Conservation (phyloP, 306 rosid genomes). For the Geum urbanum region DNA sequence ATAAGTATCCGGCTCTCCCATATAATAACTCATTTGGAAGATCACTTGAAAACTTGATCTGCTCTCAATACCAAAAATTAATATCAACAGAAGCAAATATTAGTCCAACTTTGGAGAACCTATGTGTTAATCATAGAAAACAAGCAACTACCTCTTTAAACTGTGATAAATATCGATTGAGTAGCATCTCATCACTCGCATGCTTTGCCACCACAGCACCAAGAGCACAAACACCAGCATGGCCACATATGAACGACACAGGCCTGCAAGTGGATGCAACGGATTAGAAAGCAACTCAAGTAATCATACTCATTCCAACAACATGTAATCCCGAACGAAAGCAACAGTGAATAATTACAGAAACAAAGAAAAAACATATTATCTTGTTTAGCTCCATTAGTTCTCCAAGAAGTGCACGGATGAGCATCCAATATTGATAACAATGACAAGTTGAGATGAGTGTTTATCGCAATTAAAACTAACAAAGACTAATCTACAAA, state of each 20-base stretch:
- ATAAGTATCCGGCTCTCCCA: conserved; percentile 72
- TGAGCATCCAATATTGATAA: neutral
- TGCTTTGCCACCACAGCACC: conserved; percentile 80
- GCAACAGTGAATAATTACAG: neutral
- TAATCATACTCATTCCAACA: conserved; percentile 1
- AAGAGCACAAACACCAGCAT: conserved; percentile 73
- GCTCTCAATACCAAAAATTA: conserved; percentile 23
- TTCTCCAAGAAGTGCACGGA: neutral
- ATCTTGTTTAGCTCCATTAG: neutral
- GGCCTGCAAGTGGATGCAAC: conserved; percentile 43
- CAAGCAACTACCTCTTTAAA: conserved; percentile 47
- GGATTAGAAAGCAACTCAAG: neutral
- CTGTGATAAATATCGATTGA: conserved; percentile 45
- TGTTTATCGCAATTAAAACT: neutral
- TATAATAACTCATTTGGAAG: conserved; percentile 70
- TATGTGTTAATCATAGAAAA: conserved; percentile 8
- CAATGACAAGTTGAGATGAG: neutral
- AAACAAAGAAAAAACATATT: neutral
- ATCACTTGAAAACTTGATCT: conserved; percentile 61
- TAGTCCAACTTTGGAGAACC: conserved; percentile 9
- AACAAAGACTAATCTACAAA: neutral
- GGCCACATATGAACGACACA: conserved; percentile 69
- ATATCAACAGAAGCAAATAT: neutral
- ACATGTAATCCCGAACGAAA: conserved; percentile 6
- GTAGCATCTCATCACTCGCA: conserved; percentile 50